These are phyloP conservation scores for Dittrichia graveolens DNA, from an alignment of 129 eudicot genomes.

Conservation along the genomic window DNA sequence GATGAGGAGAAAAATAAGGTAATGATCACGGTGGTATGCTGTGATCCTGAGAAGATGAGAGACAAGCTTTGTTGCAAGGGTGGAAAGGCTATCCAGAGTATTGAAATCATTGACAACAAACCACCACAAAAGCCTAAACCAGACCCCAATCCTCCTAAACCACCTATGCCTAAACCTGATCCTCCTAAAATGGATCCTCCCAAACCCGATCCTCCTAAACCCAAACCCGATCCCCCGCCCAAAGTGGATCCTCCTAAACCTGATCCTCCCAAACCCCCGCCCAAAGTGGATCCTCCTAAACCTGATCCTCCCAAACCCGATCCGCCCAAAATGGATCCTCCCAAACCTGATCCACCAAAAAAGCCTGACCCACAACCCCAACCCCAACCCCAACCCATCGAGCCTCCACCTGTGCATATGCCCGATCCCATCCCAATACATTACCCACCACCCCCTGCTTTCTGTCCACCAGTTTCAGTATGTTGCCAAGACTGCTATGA, in stretches of 20 bases:
- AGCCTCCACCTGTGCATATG: conserved; percentile 27
- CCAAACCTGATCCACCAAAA: neutral
- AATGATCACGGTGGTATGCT: conserved; percentile 69
- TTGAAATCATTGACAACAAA: conserved; percentile 51
- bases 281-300: conserved; percentile 12
- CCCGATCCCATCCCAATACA: conserved; percentile 2
- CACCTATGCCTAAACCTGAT: neutral
- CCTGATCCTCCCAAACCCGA: conserved; percentile 13
- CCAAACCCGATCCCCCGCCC: conserved; percentile 7
- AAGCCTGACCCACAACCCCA: neutral
- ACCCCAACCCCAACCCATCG: conserved; percentile 35
- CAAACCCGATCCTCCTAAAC: conserved; percentile 21
- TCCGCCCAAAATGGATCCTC: neutral
- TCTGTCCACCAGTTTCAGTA: conserved; percentile 36
- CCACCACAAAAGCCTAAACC: conserved; percentile 23
- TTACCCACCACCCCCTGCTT: conserved; percentile 29
- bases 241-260: neutral
- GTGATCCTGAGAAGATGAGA: conserved; percentile 77
- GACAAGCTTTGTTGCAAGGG: conserved; percentile 77
- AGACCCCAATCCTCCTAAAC: conserved; percentile 23
- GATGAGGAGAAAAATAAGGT: conserved; percentile 71
- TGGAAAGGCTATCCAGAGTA: conserved; percentile 56
- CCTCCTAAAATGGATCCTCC: neutral
- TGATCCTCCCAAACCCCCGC: neutral
- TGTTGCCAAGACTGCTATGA: conserved; percentile 58